Evolutionary conservation across 306 rosid genomes (phyloP), one percentile per base, ranked within the genome.

Genomic region (Myrica gale): DNA sequence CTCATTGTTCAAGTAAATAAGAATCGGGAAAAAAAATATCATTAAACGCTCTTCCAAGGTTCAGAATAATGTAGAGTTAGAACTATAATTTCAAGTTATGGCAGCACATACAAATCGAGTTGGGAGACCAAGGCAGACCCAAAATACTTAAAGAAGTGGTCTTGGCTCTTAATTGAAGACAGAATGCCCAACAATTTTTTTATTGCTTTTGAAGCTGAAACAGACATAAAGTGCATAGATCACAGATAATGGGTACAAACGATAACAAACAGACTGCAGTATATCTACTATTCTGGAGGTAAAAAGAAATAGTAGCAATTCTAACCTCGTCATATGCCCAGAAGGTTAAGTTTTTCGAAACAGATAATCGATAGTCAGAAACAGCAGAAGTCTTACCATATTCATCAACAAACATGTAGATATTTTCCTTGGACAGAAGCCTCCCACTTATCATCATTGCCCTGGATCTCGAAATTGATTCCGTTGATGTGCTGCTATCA

Each of bases 391-490:
- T 42, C 95, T 80, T 89, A 95, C 99, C 79, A 44, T 85, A 75
- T 88, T 90, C 96, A 76, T 92, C 93, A 66, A 79, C 78, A 71
- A 84, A 82, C 54, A 85, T 80, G 81, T 73, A 83, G 32, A 52
- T 73, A 77, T 69, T 84, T 78, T 88, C 96, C 81, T 85, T 89
- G 4, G 88, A 86, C 74, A 95, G 79, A 67, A 95, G 85, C 87
- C 97, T 88, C 90, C 97, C 97, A 68, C 85, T 79, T 77, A 90
- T 92, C 89, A 88, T 86, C 84, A 92, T 87, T 41, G 97, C 92
- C 78, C 99, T 87, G 42, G 97, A 86, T 84, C 90, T 88, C 76
- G 92, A 79, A 79, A 90, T 74, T 60, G 96, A 77, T 57, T 88
- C 93, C 50, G 45, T 19, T 37, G 96, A 89, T 61, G 76, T 78